Percentiles rank a stretch among this genome's conserved stretches.
phyloP scores from a whole-genome alignment of 2,329 filamentous ascomycete genomes.

The Sclerotinia borealis region DNA sequence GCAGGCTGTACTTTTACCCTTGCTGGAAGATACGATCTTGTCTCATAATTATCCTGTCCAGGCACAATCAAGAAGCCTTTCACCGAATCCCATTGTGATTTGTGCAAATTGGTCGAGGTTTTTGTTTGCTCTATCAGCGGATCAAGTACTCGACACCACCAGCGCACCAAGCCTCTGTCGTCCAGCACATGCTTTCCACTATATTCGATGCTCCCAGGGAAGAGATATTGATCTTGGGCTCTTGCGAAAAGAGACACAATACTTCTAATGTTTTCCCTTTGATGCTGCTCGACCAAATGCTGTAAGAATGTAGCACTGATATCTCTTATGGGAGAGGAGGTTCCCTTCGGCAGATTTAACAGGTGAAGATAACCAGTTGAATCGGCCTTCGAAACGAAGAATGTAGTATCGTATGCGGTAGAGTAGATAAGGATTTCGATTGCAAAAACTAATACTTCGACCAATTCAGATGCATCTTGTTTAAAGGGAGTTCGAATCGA shows the following conservation, averaged over 20 bases:
- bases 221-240: constrained; percentile 89
- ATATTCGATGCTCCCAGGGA: constrained; percentile 86
- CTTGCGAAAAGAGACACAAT: constrained; percentile 88
- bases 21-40: constrained; percentile 67
- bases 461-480: constrained; percentile 21
- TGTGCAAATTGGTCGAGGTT: neutral
- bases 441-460: constrained; percentile 64
- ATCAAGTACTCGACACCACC: constrained; percentile 90
- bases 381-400: constrained; percentile 96
- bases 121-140: constrained; percentile 48
- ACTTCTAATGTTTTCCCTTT: constrained; percentile 58
- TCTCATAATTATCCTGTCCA: constrained; percentile 77
- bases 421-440: constrained; percentile 86
- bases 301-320: constrained; percentile 70
- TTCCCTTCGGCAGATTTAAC: constrained; percentile 55
- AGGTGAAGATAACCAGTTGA: constrained; percentile 81
- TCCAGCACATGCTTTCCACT: constrained; percentile 82
- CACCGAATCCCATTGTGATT: constrained; percentile 39
- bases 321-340: constrained; percentile 65
- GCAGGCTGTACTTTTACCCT: constrained; percentile 24
- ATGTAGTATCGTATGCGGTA: constrained; percentile 70
- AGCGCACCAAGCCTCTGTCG: constrained; percentile 82
- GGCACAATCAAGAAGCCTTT: constrained; percentile 83
- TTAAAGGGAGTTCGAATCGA: constrained; percentile 37
- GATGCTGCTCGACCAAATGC: constrained; percentile 63